phyloP scores from a whole-genome alignment of 371 early-diverging fungal species.

The Circinella umbellata region DNA sequence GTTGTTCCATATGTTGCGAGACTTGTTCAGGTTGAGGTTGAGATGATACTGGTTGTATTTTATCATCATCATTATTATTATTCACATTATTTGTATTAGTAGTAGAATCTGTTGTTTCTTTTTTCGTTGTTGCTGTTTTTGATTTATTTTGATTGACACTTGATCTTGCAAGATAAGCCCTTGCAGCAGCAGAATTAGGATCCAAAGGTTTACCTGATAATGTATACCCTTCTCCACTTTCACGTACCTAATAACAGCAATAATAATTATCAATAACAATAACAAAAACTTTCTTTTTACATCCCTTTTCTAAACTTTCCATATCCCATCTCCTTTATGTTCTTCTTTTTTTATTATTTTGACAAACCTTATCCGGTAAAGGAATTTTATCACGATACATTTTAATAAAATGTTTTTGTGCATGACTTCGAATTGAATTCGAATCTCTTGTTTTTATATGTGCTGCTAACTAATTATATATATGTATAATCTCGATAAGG shows the following conservation, averaged over 20 bases:
- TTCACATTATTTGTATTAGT: too few species aligned
- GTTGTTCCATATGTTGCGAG: background rate
- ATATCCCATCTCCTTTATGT: background rate
- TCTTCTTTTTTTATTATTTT: background rate
- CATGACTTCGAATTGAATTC: slow-evolving; percentile 87
- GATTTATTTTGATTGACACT: slow-evolving; percentile 3
- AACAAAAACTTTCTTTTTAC: background rate
- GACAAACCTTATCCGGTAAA: slow-evolving; percentile 74
- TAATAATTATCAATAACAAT: too few species aligned
- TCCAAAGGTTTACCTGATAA: slow-evolving; percentile 86
- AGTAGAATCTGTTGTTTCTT: background rate
- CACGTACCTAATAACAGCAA: slow-evolving; percentile 53
- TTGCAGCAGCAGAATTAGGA: slow-evolving; percentile 86
- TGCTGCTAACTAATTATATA: slow-evolving; percentile 58
- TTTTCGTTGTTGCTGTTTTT: background rate
- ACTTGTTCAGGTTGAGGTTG: too few species aligned
- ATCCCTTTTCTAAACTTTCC: background rate
- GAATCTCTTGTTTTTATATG: slow-evolving; percentile 81
- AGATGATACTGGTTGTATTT: too few species aligned
- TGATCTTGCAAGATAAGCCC: slow-evolving; percentile 67
- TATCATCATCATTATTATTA: too few species aligned
- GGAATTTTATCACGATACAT: slow-evolving; percentile 81
- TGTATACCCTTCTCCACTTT: slow-evolving; percentile 86
- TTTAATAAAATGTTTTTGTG: slow-evolving; percentile 91
- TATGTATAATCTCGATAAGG: too few species aligned